A percentile compares a stretch with the other conserved stretches of the same genome.
These are phyloP conservation scores for Racocetra persica DNA, from an alignment of 371 early-diverging fungal genomes.

Conservation along the genomic window DNA sequence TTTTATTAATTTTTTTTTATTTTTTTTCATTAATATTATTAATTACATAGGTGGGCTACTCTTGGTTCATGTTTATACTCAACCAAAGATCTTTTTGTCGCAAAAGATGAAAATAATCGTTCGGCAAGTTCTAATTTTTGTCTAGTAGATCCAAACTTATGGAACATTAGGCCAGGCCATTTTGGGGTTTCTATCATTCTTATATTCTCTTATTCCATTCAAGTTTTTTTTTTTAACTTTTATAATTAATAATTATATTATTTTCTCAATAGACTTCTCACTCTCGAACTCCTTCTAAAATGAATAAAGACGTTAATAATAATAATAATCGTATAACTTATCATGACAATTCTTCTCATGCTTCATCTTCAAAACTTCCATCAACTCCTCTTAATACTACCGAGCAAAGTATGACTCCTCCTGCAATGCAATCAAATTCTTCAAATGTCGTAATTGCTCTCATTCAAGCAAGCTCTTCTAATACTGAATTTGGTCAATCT, in stretches of 20 bases:
- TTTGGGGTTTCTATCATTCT: constrained; percentile 49
- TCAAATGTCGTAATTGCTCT: constrained; percentile 22
- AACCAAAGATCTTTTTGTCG: constrained; percentile 67
- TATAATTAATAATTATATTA: background rate
- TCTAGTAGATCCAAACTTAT: constrained; percentile 64
- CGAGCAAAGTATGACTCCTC: constrained; percentile 45
- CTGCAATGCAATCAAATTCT: constrained; percentile 41
- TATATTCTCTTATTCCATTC: background rate
- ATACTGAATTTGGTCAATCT: constrained; percentile 50
- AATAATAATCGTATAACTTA: background rate
- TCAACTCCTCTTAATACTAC: constrained; percentile 47
- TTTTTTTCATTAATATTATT: background rate
- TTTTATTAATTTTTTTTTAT: background rate
- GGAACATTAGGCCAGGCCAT: constrained; percentile 67
- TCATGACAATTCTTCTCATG: background rate
- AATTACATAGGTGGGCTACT: constrained; percentile 64
- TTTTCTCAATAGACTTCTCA: background rate
- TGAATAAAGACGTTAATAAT: constrained; percentile 2
- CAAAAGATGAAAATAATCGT: constrained; percentile 66
- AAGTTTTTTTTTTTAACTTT: background rate
- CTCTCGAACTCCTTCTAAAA: background rate
- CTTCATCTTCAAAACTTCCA: constrained; percentile 42
- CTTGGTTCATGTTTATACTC: constrained; percentile 71
- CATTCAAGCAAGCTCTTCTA: constrained; percentile 22
- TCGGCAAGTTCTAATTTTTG: constrained; percentile 74